Percentiles rank a stretch among this genome's conserved stretches.
These are phyloP conservation scores for Lasiosphaeris hirsuta DNA, from an alignment of 495 filamentous ascomycete genomes.

Conservation along the genomic window DNA sequence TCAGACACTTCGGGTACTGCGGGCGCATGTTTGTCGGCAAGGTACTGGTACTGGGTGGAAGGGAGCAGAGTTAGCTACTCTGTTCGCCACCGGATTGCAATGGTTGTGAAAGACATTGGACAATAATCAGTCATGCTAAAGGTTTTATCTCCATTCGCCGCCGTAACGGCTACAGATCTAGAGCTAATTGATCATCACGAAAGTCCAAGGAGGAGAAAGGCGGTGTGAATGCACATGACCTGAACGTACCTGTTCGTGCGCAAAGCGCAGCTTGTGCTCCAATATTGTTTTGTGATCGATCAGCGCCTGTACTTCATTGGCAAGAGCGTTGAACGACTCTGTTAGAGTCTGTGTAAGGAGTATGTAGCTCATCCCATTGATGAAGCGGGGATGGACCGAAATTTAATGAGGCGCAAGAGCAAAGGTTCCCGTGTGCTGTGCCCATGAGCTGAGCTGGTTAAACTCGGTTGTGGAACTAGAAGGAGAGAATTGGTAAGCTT, in stretches of 20 bases:
- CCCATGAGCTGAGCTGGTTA: slow-evolving; percentile 9
- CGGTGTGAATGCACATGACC: slow-evolving; percentile 6
- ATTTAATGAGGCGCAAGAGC: slow-evolving; percentile 10
- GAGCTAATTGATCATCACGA: slow-evolving; percentile 65
- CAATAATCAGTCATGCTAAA: slow-evolving; percentile 32
- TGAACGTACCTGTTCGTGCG: slow-evolving; percentile 52
- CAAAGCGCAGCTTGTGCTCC: slow-evolving; percentile 56
- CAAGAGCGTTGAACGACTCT: slow-evolving; percentile 62
- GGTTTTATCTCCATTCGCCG: slow-evolving; percentile 50
- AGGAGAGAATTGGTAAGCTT: slow-evolving; percentile 13
- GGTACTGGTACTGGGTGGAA: slow-evolving; percentile 45
- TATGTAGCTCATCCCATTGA: slow-evolving; percentile 39
- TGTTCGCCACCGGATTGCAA: slow-evolving; percentile 8
- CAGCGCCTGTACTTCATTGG: slow-evolving; percentile 54
- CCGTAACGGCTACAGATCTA: slow-evolving; percentile 63
- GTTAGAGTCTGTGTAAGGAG: slow-evolving; percentile 48
- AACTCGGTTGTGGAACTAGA: slow-evolving; percentile 6
- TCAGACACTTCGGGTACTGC: slow-evolving; percentile 50
- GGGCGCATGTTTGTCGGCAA: slow-evolving; percentile 57
- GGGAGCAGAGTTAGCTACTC: slow-evolving; percentile 16
- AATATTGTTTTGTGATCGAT: slow-evolving; percentile 53
- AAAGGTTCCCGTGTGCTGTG: not conserved
- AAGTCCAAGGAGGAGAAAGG: slow-evolving; percentile 17
- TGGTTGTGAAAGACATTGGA: slow-evolving; percentile 25
- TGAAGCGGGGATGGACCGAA: slow-evolving; percentile 2